phyloP scores from a whole-genome alignment of 441 rosid species.

The Dalechampia spathulata region DNA sequence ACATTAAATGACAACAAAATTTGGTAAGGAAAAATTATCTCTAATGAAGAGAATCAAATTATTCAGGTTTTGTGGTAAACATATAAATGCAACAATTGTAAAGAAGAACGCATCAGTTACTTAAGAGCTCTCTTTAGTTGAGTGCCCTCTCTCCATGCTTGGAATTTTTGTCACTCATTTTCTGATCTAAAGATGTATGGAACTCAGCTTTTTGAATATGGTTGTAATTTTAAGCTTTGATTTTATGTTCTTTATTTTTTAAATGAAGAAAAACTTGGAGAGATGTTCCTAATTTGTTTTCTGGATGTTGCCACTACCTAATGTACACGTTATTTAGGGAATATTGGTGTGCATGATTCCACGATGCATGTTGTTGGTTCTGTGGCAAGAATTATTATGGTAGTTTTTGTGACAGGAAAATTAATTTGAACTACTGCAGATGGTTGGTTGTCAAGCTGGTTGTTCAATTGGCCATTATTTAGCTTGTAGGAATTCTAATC shows the following conservation, averaged over 20 bases:
- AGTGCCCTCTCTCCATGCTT: neutral
- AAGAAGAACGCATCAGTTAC: too few species aligned
- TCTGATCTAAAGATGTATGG: neutral
- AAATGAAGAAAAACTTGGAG: neutral
- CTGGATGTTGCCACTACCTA: neutral
- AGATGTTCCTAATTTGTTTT: neutral
- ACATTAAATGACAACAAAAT: too few species aligned
- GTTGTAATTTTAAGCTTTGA: neutral
- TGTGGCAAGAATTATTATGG: neutral
- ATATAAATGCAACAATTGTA: too few species aligned
- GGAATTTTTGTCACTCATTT: neutral
- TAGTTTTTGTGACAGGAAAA: too few species aligned
- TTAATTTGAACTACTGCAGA: too few species aligned
- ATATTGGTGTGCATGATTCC: neutral
- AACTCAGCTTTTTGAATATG: neutral
- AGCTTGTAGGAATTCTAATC: too few species aligned
- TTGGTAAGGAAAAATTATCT: too few species aligned
- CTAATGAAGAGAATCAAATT: too few species aligned
- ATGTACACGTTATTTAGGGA: too few species aligned
- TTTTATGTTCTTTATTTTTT: neutral
- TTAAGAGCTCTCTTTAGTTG: neutral
- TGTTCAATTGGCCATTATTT: too few species aligned
- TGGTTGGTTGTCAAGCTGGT: too few species aligned
- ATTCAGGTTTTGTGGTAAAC: too few species aligned
- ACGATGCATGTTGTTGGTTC: neutral